Evolutionary conservation across 208 protist genomes (phyloP).

Genomic region (Trypanosoma theileri): DNA sequence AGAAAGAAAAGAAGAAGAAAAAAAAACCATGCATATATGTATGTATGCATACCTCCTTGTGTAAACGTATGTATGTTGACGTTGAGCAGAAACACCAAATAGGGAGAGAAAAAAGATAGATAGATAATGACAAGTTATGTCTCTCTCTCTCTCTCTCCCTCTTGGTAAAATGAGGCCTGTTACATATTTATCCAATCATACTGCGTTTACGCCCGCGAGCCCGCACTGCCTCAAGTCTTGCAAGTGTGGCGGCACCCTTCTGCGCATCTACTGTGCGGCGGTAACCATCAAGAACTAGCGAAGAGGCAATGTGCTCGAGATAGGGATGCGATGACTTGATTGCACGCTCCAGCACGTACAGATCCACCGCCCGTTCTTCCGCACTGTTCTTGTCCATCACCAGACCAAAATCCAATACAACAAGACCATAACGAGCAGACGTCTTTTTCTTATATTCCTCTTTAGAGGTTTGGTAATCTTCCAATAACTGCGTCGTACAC

Average conservation of each 20-base stretch:
- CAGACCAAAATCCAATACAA: constrained; percentile 98
- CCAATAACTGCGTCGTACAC: constrained; percentile 22
- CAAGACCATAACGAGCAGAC: constrained; percentile 37
- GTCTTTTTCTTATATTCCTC: not conserved
- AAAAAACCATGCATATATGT: too few species aligned
- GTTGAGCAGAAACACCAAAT: not conserved
- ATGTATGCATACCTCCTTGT: not conserved
- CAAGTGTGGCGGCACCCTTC: constrained; percentile 50
- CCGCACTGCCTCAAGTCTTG: constrained; percentile 73
- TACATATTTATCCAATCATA: constrained; percentile 76
- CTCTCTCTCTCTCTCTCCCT: too few species aligned
- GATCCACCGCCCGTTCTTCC: constrained; percentile 98
- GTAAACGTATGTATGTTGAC: not conserved
- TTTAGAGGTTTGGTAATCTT: not conserved
- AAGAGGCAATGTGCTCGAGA: constrained; percentile 32
- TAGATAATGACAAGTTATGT: not conserved
- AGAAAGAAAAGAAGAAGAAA: too few species aligned
- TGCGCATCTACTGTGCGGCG: constrained; percentile 40
- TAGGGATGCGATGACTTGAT: constrained; percentile 94
- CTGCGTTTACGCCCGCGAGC: constrained; percentile 85
- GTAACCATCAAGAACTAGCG: constrained; percentile 64
- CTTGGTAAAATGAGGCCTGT: too few species aligned
- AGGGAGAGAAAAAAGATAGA: constrained; percentile 11
- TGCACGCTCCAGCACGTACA: constrained; percentile 98
- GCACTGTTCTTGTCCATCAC: constrained; percentile 76